Evolutionary conservation across 139 green algal genomes (phyloP).

Genomic region (Diplosphaera chodatii): DNA sequence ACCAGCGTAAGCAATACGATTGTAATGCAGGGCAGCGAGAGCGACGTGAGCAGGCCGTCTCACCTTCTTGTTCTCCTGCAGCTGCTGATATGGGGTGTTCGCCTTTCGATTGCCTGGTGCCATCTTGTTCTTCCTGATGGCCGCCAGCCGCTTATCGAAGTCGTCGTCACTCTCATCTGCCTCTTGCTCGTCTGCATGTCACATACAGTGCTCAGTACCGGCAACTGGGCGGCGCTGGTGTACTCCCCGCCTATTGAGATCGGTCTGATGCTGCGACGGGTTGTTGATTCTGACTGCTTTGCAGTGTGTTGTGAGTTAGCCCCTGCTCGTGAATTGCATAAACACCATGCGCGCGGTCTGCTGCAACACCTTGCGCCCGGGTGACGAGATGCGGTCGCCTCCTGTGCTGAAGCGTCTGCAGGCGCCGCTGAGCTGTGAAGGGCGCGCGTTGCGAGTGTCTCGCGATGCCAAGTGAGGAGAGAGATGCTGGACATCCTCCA

Average conservation of each 20-base stretch:
- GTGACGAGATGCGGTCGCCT: background rate
- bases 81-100: conserved; percentile 32
- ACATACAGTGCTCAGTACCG: too few species aligned
- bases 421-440: background rate
- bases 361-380: conserved; percentile 1
- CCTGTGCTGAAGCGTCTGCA: background rate
- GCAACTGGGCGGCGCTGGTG: too few species aligned
- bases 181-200: background rate
- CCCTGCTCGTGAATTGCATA: too few species aligned
- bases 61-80: conserved; percentile 16
- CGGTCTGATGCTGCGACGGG: too few species aligned
- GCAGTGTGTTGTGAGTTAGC: too few species aligned
- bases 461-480: background rate
- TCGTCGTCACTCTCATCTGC: conserved; percentile 37
- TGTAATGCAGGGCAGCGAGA: too few species aligned
- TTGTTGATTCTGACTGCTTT: too few species aligned
- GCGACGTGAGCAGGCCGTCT: too few species aligned
- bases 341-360: too few species aligned
- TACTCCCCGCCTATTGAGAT: too few species aligned
- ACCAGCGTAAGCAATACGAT: too few species aligned
- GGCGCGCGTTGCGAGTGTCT: background rate
- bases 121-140: conserved; percentile 36
- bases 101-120: conserved; percentile 53
- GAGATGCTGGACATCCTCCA: background rate
- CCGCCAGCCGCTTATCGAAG: conserved; percentile 66